Evolutionary conservation across 345 rosid genomes (phyloP).

Genomic region (Camelina neglecta): DNA sequence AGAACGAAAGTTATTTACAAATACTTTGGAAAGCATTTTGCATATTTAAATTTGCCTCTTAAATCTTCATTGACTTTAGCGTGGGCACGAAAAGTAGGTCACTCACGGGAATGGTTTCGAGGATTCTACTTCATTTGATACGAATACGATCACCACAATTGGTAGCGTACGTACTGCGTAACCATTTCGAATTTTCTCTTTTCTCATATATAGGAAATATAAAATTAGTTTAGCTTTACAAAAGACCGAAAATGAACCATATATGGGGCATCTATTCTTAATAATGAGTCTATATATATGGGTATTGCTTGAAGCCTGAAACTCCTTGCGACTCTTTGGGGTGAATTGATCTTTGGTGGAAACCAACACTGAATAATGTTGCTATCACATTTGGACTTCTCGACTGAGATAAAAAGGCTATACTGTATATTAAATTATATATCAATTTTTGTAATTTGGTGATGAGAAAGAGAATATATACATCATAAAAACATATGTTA

Average conservation of each 20-base stretch:
- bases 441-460: neutral
- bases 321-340: neutral
- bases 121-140: conserved; percentile 34
- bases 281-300: neutral
- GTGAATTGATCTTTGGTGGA: neutral
- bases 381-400: neutral
- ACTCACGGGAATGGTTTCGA: conserved; percentile 26
- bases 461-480: neutral
- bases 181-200: conserved; percentile 5
- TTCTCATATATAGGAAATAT: conserved; percentile 2
- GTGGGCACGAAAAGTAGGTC: conserved; percentile 37
- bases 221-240: conserved; percentile 10
- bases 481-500: neutral
- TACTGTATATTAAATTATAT: neutral
- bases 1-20: conserved; percentile 20
- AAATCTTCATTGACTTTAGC: conserved; percentile 33
- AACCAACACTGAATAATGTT: neutral
- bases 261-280: neutral
- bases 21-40: conserved; percentile 34
- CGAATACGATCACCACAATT: conserved; percentile 34
- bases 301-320: neutral
- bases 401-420: too few species aligned
- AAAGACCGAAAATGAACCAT: neutral
- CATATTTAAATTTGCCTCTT: conserved; percentile 1
- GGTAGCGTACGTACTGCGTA: conserved; percentile 41